Conservation (phyloP, 441 rosid genomes). For the Geranium incanum region DNA sequence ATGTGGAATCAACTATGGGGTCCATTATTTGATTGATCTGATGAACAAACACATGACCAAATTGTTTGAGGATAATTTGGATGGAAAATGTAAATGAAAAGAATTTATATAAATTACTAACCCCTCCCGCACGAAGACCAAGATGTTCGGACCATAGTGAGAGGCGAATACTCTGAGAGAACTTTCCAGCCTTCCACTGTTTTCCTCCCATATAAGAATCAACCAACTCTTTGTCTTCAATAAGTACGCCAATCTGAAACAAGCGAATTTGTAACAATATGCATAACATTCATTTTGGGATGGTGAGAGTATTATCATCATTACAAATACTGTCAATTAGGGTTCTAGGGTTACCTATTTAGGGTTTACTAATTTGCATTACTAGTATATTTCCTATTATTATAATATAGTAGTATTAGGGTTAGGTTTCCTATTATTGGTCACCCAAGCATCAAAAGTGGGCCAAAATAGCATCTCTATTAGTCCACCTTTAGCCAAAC, state of each 20-base stretch:
- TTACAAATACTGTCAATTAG: no score
- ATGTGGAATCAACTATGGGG: constrained; percentile 79
- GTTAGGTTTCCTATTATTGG: no score
- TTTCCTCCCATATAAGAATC: constrained; percentile 87
- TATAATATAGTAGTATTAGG: no score
- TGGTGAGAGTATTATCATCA: neutral
- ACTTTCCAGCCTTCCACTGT: constrained; percentile 91
- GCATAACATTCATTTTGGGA: no score
- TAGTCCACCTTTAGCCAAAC: no score
- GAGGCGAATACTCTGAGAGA: constrained; percentile 71
- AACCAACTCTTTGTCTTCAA: constrained; percentile 81
- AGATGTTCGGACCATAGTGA: constrained; percentile 97
- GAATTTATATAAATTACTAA: constrained; percentile 26
- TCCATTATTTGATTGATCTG: constrained; percentile 67
- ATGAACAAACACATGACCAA: constrained; percentile 13
- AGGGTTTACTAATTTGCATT: no score
- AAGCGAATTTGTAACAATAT: constrained; percentile 12
- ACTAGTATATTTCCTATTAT: no score
- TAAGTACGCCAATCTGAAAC: constrained; percentile 70
- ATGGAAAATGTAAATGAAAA: constrained; percentile 5
- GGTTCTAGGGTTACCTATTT: no score
- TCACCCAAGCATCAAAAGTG: no score
- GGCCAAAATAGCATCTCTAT: no score
- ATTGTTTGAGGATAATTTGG: constrained; percentile 7
- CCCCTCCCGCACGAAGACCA: constrained; percentile 74